Evolutionary conservation across 1,284 basidiomycete species (phyloP).

Genomic region (Inonotus hispidus): DNA sequence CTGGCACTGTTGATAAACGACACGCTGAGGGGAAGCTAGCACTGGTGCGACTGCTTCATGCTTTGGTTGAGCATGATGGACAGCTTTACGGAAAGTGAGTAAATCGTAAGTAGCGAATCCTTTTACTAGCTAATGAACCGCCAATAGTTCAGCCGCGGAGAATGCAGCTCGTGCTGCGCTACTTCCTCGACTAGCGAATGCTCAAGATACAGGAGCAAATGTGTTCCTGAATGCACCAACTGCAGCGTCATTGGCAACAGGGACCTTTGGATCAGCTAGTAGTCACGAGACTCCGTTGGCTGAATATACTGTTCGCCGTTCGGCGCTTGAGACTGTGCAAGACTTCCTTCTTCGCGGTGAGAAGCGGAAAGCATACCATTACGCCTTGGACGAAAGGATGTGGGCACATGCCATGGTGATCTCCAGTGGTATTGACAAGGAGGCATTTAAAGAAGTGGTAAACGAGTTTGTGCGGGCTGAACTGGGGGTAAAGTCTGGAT

Average conservation of each 20-base stretch:
- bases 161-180: conserved; percentile 57
- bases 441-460: conserved; percentile 89
- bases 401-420: conserved; percentile 98
- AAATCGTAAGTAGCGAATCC: not conserved
- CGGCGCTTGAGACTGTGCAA: conserved; percentile 74
- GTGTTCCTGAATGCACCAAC: conserved; percentile 19
- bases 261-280: conserved; percentile 1
- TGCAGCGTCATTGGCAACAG: conserved; percentile 20
- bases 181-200: conserved; percentile 46
- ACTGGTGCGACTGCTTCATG: conserved; percentile 69
- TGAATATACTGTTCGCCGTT: conserved; percentile 41
- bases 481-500: conserved; percentile 44
- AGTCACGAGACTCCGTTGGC: conserved; percentile 25
- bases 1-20: conserved; percentile 46
- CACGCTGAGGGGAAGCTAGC: conserved; percentile 73
- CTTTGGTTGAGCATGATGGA: conserved; percentile 86
- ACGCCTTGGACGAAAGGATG: conserved; percentile 81
- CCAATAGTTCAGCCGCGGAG: conserved; percentile 66
- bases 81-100: conserved; percentile 75
- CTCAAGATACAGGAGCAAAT: conserved; percentile 25
- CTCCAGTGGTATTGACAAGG: conserved; percentile 88
- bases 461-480: conserved; percentile 83
- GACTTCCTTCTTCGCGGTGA: conserved; percentile 78
- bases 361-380: conserved; percentile 81
- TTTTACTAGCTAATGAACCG: not conserved